Evolutionary conservation across 805 yeast species (phyloP).

Genomic region (Yamadazyma laniorum): DNA sequence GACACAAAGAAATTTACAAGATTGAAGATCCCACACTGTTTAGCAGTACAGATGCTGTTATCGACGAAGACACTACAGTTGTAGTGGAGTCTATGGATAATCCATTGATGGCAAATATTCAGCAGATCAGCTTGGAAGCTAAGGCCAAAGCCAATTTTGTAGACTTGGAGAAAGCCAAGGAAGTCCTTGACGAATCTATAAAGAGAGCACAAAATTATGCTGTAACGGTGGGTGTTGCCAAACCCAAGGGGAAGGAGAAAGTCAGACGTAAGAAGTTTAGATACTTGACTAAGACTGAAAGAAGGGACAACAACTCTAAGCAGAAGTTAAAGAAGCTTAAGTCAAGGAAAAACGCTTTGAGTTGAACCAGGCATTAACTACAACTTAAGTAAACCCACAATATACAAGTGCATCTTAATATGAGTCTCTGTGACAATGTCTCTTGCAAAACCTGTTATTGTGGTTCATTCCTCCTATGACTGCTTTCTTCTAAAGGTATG

Average conservation of each 20-base stretch:
- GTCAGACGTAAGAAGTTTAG: slow-evolving; percentile 65
- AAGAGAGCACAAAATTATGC: slow-evolving; percentile 84
- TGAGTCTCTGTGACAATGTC: too few species aligned
- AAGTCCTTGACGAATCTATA: slow-evolving; percentile 71
- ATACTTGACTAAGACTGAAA: slow-evolving; percentile 78
- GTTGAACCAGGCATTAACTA: neutral
- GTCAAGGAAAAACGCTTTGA: slow-evolving; percentile 5
- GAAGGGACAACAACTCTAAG: slow-evolving; percentile 49
- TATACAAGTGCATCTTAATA: neutral
- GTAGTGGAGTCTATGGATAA: slow-evolving; percentile 44
- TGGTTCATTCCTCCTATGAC: too few species aligned
- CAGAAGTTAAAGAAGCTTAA: slow-evolving; percentile 19
- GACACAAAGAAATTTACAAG: slow-evolving; percentile 40
- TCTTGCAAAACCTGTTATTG: too few species aligned
- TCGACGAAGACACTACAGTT: slow-evolving; percentile 45
- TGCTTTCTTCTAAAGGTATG: neutral
- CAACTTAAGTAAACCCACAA: neutral
- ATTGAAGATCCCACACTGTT: slow-evolving; percentile 24
- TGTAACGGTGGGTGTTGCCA: slow-evolving; percentile 51
- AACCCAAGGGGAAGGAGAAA: slow-evolving; percentile 29
- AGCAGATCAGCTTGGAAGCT: slow-evolving; percentile 35
- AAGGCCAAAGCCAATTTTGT: slow-evolving; percentile 69
- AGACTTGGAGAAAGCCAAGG: slow-evolving; percentile 62
- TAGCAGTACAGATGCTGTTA: slow-evolving; percentile 31
- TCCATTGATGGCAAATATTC: slow-evolving; percentile 34